Evolutionary conservation across 1,284 basidiomycete genomes (phyloP), one percentile per base, ranked within the genome.

Genomic region (Boletellus deceptivus): DNA sequence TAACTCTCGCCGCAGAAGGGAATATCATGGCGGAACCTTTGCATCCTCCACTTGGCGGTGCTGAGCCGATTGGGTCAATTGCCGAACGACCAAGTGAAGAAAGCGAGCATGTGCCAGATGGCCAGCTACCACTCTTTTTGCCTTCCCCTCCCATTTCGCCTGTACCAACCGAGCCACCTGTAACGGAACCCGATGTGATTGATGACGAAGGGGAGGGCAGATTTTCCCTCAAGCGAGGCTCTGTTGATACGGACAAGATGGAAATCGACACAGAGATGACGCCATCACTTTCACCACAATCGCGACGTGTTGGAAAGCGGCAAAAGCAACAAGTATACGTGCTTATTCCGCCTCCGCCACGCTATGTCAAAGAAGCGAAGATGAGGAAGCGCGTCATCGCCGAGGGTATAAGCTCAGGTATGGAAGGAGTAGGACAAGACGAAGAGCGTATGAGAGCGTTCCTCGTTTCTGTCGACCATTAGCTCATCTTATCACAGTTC

Each of bases 401-500:
- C 33, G 56, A 42, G 44, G 56, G 48, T 29, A 33, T 39, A 35
- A 52, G 51, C 24, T 56, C 55, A 22, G 56, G 54, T 9, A 43
- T 42, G 3, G 61, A 58, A 45, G 46, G 40, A 27, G 52, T 34
- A 16, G 54, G 43, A 43, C 58, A 55, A n/a, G 64, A 67, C 17
- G 64, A 63, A 63, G 65, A 65, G 62, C 29, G 65, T 67, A 67
- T 55, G 69, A 53, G 53, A 68, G 55, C 25, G 48, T 63, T 62
- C 52, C 49, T 58, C 48, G 49, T 52, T 34, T 58, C 22, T 38
- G 29, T 50, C 52, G 55, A 56, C 53, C 18, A 44, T 39, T 68
- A 65, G 65, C 69, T 70, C 66, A 67, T 64, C 45, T 46, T 61
- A 57, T 59, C 50, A 50, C 63, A 79, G 77, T 75, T 60, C 67